These are phyloP conservation scores for Xylaria nigripes DNA, from an alignment of 495 filamentous ascomycete genomes.

Conservation along the genomic window DNA sequence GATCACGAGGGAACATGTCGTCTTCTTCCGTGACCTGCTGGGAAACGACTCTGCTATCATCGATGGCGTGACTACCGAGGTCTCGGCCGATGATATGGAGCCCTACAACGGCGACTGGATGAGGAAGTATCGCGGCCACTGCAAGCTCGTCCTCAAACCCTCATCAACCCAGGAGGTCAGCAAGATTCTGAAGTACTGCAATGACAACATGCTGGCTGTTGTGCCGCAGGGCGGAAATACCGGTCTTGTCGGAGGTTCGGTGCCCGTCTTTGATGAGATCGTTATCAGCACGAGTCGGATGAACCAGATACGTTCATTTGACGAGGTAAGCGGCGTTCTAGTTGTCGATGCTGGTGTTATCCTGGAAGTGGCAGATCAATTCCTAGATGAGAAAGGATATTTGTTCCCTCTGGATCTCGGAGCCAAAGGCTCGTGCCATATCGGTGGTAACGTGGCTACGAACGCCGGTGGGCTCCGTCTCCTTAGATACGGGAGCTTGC, in stretches of 20 bases:
- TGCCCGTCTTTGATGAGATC: constrained; percentile 97
- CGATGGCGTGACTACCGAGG: constrained; percentile 67
- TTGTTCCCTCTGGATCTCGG: constrained; percentile 94
- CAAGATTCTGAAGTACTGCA: constrained; percentile 85
- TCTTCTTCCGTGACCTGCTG: constrained; percentile 67
- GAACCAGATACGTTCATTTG: constrained; percentile 85
- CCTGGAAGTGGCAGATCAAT: constrained; percentile 77
- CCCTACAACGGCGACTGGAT: constrained; percentile 98
- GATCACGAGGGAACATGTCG: constrained; percentile 67
- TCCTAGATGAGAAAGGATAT: constrained; percentile 66
- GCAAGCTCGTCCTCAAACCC: constrained; percentile 79
- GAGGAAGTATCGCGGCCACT: constrained; percentile 93
- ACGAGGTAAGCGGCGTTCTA: constrained; percentile 82
- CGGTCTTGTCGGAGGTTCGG: constrained; percentile 85
- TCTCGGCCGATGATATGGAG: constrained; percentile 65
- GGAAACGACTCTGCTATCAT: constrained; percentile 71
- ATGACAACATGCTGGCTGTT: constrained; percentile 80
- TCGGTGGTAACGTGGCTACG: constrained; percentile 96
- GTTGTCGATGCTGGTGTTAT: constrained; percentile 88
- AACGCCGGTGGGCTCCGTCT: constrained; percentile 90
- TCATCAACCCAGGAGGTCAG: constrained; percentile 73
- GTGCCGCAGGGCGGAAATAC: constrained; percentile 98
- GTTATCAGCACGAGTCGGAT: constrained; percentile 81
- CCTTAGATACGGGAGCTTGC: constrained; percentile 85
- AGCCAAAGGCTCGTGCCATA: constrained; percentile 94